Evolutionary conservation across 805 yeast species (phyloP).

Genomic region (Saturnispora zaruensis): DNA sequence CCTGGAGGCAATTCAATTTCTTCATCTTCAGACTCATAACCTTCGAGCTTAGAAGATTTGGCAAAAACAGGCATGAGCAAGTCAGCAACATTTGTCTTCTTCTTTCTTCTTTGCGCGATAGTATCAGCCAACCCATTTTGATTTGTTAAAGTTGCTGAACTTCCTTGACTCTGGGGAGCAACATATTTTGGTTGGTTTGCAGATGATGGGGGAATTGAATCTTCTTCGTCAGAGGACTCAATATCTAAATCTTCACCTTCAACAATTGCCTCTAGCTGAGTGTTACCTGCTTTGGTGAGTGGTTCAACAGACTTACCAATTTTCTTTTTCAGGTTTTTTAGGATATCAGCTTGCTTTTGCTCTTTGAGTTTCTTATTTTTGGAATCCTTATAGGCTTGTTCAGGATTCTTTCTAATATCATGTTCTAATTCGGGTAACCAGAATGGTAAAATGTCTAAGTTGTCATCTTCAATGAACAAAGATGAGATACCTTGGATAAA

Average conservation of each 20-base stretch:
- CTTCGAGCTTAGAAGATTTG: conserved; percentile 27
- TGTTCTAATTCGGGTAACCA: conserved; percentile 89
- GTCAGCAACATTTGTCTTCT: conserved; percentile 17
- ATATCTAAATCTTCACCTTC: conserved; percentile 33
- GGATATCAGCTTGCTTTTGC: conserved; percentile 31
- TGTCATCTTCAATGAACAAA: conserved; percentile 82
- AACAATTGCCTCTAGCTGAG: conserved; percentile 27
- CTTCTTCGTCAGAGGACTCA: conserved; percentile 48
- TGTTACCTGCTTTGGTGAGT: conserved; percentile 17
- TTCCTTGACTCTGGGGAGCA: neutral
- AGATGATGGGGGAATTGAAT: conserved; percentile 31
- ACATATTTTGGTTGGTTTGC: conserved; percentile 3
- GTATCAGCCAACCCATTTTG: conserved; percentile 4
- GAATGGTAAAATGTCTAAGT: conserved; percentile 81
- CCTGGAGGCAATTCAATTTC: conserved; percentile 85
- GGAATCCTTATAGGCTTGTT: conserved; percentile 65
- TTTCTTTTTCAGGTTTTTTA: conserved; percentile 34
- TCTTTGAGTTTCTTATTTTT: conserved; percentile 43
- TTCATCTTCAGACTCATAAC: conserved; percentile 72
- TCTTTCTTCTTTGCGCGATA: conserved; percentile 13
- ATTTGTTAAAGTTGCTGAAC: neutral
- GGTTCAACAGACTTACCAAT: conserved; percentile 34
- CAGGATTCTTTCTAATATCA: conserved; percentile 72
- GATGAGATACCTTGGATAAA: conserved; percentile 90
- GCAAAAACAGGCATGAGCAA: conserved; percentile 28